Evolutionary conservation across 441 rosid species (phyloP).

Genomic region (Pelargonium hybrid): DNA sequence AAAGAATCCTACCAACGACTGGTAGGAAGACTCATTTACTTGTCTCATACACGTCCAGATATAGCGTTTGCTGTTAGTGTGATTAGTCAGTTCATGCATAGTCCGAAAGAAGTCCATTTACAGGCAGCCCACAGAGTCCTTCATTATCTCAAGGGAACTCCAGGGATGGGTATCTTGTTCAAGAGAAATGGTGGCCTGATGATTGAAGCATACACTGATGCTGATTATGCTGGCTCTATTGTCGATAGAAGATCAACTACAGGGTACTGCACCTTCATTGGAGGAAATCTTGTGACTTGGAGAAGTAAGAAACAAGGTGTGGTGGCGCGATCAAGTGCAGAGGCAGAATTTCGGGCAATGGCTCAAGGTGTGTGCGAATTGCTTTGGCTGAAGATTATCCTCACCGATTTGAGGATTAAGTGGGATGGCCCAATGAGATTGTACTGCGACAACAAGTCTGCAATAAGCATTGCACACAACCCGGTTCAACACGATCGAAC

Average conservation of each 20-base stretch:
- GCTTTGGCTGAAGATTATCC: not conserved
- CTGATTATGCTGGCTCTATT: not conserved
- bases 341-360: not conserved
- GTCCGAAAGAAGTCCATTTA: not conserved
- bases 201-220: not conserved
- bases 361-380: not conserved
- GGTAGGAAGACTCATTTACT: not conserved
- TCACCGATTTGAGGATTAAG: not conserved
- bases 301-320: not conserved
- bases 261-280: not conserved
- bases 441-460: not conserved
- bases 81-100: not conserved
- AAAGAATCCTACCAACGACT: not conserved
- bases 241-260: not conserved
- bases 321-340: not conserved
- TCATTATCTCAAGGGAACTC: not conserved
- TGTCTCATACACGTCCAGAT: not conserved
- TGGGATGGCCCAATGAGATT: not conserved
- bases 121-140: not conserved
- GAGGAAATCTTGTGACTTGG: not conserved
- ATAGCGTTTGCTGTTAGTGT: not conserved
- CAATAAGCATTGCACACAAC: conserved; percentile 3
- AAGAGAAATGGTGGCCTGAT: not conserved
- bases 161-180: not conserved
- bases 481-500: conserved; percentile 5